Percentiles rank a stretch among this genome's conserved stretches.
phyloP scores from a whole-genome alignment of 208 protist species.

The Trypanosoma rangeli region DNA sequence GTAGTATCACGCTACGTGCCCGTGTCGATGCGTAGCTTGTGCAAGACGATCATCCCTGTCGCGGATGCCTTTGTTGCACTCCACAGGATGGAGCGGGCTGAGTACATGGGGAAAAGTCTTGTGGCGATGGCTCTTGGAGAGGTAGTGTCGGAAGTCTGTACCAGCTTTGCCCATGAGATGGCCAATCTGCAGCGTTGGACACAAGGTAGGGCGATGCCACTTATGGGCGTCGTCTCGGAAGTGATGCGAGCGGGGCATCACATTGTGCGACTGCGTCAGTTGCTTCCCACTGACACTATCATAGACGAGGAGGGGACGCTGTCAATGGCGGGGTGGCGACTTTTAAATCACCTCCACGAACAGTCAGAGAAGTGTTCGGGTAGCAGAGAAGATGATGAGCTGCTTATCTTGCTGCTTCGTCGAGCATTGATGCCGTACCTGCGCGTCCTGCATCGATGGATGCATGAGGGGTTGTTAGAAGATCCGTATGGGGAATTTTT shows the following conservation, averaged over 20 bases:
- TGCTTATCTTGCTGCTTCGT: constrained; percentile 69
- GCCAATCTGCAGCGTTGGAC: constrained; percentile 68
- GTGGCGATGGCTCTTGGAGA: constrained; percentile 87
- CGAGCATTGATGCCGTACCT: constrained; percentile 79
- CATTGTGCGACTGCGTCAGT: constrained; percentile 77
- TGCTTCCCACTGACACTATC: constrained; percentile 77
- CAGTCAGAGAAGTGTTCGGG: constrained; percentile 62
- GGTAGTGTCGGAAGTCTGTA: constrained; percentile 77
- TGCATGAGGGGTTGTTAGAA: constrained; percentile 77
- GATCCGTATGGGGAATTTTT: constrained; percentile 89
- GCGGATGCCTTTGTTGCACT: constrained; percentile 81
- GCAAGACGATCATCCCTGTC: constrained; percentile 67
- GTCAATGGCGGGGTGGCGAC: constrained; percentile 53
- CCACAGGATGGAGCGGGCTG: constrained; percentile 56
- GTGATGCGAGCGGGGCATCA: constrained; percentile 80
- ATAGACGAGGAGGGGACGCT: constrained; percentile 28
- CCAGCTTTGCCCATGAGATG: constrained; percentile 79
- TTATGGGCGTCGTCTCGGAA: constrained; percentile 85
- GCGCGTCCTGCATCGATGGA: constrained; percentile 79
- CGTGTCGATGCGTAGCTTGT: constrained; percentile 62
- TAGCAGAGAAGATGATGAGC: constrained; percentile 74
- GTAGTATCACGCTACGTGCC: constrained; percentile 55
- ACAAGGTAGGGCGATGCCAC: constrained; percentile 56
- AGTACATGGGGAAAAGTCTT: constrained; percentile 70
- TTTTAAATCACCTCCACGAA: constrained; percentile 78